Conservation (phyloP, 2,329 filamentous ascomycete genomes). For the Paracamarosporium sp. region DNA sequence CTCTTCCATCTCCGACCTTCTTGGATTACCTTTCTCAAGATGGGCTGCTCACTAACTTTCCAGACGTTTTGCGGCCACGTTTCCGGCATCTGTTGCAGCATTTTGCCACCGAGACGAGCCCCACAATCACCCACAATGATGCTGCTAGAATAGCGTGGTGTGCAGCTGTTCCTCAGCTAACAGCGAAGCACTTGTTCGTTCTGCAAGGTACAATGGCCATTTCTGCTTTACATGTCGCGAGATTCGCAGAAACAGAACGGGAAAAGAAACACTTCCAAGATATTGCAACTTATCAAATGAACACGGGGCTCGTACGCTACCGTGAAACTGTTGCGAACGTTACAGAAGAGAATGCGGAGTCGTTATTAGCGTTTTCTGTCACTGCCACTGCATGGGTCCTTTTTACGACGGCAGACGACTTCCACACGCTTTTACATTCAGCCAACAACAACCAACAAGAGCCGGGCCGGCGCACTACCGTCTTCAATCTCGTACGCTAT, state of each 20-base stretch:
- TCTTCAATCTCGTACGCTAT: slow-evolving; percentile 7
- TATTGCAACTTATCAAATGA: slow-evolving; percentile 33
- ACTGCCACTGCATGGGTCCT: slow-evolving; percentile 23
- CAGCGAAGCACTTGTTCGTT: slow-evolving; percentile 48
- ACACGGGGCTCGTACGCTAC: slow-evolving; percentile 29
- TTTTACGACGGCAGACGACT: slow-evolving; percentile 22
- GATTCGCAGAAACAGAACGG: slow-evolving; percentile 20
- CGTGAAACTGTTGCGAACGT: slow-evolving; percentile 33
- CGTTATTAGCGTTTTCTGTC: slow-evolving; percentile 40
- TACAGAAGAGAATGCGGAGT: slow-evolving; percentile 49
- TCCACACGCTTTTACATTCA: slow-evolving; percentile 12
- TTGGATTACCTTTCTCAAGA: slow-evolving; percentile 16
- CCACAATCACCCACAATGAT: slow-evolving; percentile 23
- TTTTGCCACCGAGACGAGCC: slow-evolving; percentile 26
- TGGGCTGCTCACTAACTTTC: slow-evolving; percentile 17
- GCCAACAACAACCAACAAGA: neutral
- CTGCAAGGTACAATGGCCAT: slow-evolving; percentile 52
- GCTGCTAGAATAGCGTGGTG: slow-evolving; percentile 25
- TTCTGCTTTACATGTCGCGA: slow-evolving; percentile 52
- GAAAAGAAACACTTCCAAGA: slow-evolving; percentile 20
- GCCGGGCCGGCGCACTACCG: neutral
- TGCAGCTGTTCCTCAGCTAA: slow-evolving; percentile 36
- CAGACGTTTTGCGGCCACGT: slow-evolving; percentile 15
- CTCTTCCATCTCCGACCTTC: slow-evolving; percentile 15
- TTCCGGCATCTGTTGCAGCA: slow-evolving; percentile 29